Percentiles rank a stretch among this genome's conserved stretches.
These are phyloP conservation scores for Cercospora sojina DNA, from an alignment of 2,329 filamentous ascomycete species.

Conservation along the genomic window DNA sequence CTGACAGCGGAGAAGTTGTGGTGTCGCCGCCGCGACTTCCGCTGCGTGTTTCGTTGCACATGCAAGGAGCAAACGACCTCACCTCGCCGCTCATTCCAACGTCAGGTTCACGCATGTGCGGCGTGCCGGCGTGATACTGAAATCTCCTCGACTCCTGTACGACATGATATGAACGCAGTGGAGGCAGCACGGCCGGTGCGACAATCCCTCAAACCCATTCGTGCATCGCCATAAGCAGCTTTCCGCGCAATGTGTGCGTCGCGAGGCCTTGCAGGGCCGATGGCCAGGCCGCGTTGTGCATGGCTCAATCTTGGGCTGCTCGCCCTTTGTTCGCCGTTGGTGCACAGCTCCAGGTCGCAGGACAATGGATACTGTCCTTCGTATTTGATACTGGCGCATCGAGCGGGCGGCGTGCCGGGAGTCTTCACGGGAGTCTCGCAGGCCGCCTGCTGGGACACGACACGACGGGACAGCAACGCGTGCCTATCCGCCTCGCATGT, in stretches of 20 bases:
- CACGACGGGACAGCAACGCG: neutral
- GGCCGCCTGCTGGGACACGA: neutral
- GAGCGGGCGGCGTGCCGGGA: neutral
- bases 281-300: neutral
- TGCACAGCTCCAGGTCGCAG: neutral
- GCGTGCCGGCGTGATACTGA: constrained; percentile 3
- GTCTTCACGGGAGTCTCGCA: neutral
- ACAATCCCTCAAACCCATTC: neutral
- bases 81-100: constrained; percentile 16
- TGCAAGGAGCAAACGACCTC: constrained; percentile 14
- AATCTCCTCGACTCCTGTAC: neutral
- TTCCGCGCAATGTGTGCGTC: neutral
- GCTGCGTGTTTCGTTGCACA: neutral
- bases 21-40: neutral
- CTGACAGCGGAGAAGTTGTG: neutral
- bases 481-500: neutral
- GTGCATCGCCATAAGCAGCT: neutral
- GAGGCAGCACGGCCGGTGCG: neutral
- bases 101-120: constrained; percentile 1
- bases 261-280: neutral
- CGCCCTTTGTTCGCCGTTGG: neutral
- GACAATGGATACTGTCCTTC: neutral
- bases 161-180: constrained; percentile 1
- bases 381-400: neutral
- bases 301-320: neutral